Evolutionary conservation across 129 eudicot genomes (phyloP), one percentile per base, ranked within the genome.

Genomic region (Artemisia annua): DNA sequence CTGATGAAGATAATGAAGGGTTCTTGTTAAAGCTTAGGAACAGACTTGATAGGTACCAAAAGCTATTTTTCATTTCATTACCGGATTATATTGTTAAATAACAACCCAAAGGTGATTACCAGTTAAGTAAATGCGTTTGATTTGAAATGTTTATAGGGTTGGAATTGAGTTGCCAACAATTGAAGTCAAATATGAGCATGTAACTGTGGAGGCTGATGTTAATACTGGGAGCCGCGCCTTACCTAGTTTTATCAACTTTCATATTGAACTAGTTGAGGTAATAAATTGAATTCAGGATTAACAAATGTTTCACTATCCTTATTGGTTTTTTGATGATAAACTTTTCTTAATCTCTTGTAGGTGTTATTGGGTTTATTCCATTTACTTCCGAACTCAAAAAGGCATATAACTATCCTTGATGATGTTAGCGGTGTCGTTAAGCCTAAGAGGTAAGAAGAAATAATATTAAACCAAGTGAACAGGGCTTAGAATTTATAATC

Each of bases 81-180:
- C 5, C 5, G 35, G 35, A 30, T 30, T 30, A 30, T 30, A 30
- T 30, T 30, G 35, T 4, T 30, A 30, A 0, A 30, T 30, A 30
- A 30, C 35, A 30, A 3, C 35, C 5, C 35, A 30, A 20, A 20
- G 22, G 22, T 35, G 43, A 35, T 35, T 35, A 35, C 8, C 43
- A 35, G 9, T 35, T 35, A 35, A 35, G 43, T 35, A 35, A 35
- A 35, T 35, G 43, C 0, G 43, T 35, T 6, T 5, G 9, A 35
- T 35, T 5, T 35, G 43, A 35, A 35, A 35, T 35, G 43, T 35
- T 35, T 5, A 15, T 74, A 90, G 96, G 75, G 93, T 90, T 68
- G 92, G 90, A n/a, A 81, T 90, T 71, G 80, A 76, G n/a, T 79
- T 90, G 72, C 97, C 96, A 22, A 88, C 91, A 50, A 83, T 92